Evolutionary conservation across 176 grass and related monocot genomes (phyloP), one percentile per base, ranked within the genome.

Genomic region (Cenchrus americanus): DNA sequence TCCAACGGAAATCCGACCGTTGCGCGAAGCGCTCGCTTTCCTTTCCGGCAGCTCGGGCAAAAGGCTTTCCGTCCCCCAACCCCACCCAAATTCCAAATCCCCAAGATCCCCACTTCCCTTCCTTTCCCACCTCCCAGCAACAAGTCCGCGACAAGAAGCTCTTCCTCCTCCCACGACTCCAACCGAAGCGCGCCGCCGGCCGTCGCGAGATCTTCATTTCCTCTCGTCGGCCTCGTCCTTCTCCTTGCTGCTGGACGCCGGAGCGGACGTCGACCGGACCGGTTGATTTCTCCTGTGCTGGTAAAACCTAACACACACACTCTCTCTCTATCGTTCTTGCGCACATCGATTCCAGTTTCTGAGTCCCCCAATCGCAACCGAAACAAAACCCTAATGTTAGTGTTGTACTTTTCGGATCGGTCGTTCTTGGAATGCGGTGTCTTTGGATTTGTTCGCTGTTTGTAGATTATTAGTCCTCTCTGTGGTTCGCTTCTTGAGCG

Each of bases 1-100:
- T 37, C 34, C 34, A 37, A 37, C 34, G 34, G 34, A 12, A 82
- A 89, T 86, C 88, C 26, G 88, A 89, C 88, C 83, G 88, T 90
- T 90, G 88, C 48, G 70, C 34, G 8, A 14, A 52, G 47, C 6
- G n/a, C 62, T 13, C 41, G 19, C 19, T 5, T 42, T 11, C 14
- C 43, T 24, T 5, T 14, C 12, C 27, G 27, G 32, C 66, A 8
- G 41, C 2, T 26, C 4, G 51, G 6, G 27, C 1, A 37, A 58
- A 17, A 6, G 63, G 43, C 19, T 6, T 21, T 21, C 21, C 40
- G 0, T 8, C 37, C 76, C 62, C 58, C 30, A 15, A 27, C 62
- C 44, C 5, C 44, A 7, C 44, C 5, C 44, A 7, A 1, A 1
- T 8, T n/a, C n/a, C 81, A 14, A 44, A 17, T 4, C 12, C 23